Evolutionary conservation across 1,284 basidiomycete species (phyloP).

Genomic region (Tetrapyrgos nigripes): DNA sequence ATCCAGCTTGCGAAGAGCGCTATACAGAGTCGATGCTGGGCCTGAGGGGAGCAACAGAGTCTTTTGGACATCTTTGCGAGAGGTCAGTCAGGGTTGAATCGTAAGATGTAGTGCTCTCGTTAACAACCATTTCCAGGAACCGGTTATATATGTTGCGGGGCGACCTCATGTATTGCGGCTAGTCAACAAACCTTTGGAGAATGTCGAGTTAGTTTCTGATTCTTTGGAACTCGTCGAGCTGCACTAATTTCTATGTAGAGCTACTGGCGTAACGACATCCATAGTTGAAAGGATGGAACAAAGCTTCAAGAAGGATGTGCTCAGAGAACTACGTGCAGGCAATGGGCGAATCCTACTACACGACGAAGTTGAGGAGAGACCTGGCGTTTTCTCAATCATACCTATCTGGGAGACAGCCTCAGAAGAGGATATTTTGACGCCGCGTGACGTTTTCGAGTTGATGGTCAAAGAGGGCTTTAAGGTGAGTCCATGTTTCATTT

Average conservation of each 20-base stretch:
- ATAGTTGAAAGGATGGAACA: conserved; percentile 95
- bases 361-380: conserved; percentile 94
- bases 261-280: conserved; percentile 92
- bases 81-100: conserved; percentile 52
- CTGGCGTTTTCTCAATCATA: conserved; percentile 88
- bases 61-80: conserved; percentile 92
- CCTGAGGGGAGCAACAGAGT: conserved; percentile 76
- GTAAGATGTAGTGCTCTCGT: not conserved
- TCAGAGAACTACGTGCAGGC: conserved; percentile 79
- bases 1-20: conserved; percentile 80
- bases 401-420: conserved; percentile 89
- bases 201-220: conserved; percentile 77
- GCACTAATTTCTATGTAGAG: conserved; percentile 48
- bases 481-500: conserved; percentile 42
- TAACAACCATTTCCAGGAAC: conserved; percentile 65
- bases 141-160: conserved; percentile 91
- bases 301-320: conserved; percentile 89
- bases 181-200: conserved; percentile 88
- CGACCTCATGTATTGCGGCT: conserved; percentile 94
- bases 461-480: conserved; percentile 82
- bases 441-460: conserved; percentile 82
- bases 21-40: conserved; percentile 82
- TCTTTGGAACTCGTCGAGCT: not conserved
- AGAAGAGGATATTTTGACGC: conserved; percentile 92
- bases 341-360: conserved; percentile 89